phyloP scores from a whole-genome alignment of 192 early-diverging fungal genomes.

The Oehlia diaphana region DNA sequence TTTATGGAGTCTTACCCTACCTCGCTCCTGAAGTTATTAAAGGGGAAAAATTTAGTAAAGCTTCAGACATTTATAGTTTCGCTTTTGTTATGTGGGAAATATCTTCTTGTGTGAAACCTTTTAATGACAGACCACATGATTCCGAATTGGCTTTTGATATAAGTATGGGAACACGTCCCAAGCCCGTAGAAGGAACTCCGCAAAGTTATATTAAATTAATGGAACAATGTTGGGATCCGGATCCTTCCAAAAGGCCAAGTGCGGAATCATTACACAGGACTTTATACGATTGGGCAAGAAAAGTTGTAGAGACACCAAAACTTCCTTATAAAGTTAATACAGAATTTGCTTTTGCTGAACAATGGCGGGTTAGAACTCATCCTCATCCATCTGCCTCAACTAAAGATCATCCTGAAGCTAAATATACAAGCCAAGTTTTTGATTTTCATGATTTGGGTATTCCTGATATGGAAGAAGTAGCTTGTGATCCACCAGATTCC shows the following conservation, averaged over 20 bases:
- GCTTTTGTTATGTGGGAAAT: constrained; percentile 49
- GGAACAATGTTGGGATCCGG: constrained; percentile 37
- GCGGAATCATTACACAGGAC: neutral
- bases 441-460: constrained; percentile 2
- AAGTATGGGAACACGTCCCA: constrained; percentile 36
- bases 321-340: constrained; percentile 20
- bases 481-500: neutral
- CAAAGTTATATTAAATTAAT: constrained; percentile 35
- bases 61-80: constrained; percentile 43
- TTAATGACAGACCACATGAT: constrained; percentile 35
- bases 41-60: constrained; percentile 1
- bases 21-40: constrained; percentile 35
- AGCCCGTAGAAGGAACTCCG: constrained; percentile 34
- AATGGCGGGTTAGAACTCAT: neutral
- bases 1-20: constrained; percentile 37
- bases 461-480: neutral
- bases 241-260: constrained; percentile 13
- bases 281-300: constrained; percentile 1
- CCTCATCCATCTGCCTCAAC: neutral
- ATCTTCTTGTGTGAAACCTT: constrained; percentile 37
- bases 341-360: constrained; percentile 2
- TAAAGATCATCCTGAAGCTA: neutral
- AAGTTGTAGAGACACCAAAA: neutral
- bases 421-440: constrained; percentile 6
- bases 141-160: constrained; percentile 32